Conservation (phyloP, 2,329 filamentous ascomycete genomes). For the Ascochyta clinopodiicola region DNA sequence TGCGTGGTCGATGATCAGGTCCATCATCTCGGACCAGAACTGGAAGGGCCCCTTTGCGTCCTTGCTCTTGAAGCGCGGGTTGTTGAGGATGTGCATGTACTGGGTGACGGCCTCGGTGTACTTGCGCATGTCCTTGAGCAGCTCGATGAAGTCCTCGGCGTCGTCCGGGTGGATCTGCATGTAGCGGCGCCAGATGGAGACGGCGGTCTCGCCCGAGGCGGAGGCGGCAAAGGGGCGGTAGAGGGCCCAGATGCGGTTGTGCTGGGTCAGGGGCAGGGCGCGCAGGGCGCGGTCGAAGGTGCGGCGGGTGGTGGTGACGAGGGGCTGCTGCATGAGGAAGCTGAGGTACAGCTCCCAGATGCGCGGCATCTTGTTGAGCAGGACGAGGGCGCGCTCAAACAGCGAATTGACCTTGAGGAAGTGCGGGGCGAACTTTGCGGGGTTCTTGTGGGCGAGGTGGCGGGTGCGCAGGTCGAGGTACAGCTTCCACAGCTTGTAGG, state of each 20-base stretch:
- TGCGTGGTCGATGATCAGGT: slow-evolving; percentile 89
- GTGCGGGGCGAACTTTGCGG: slow-evolving; percentile 78
- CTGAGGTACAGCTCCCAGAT: slow-evolving; percentile 98
- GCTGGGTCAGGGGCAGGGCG: slow-evolving; percentile 90
- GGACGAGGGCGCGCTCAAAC: slow-evolving; percentile 88
- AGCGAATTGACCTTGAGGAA: slow-evolving; percentile 93
- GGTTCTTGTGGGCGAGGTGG: slow-evolving; percentile 82
- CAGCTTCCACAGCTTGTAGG: slow-evolving; percentile 98
- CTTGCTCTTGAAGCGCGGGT: slow-evolving; percentile 88
- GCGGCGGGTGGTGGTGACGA: slow-evolving; percentile 82
- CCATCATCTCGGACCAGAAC: slow-evolving; percentile 97
- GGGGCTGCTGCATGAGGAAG: slow-evolving; percentile 89
- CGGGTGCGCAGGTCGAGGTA: slow-evolving; percentile 86
- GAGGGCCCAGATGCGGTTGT: slow-evolving; percentile 92
- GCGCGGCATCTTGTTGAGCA: slow-evolving; percentile 97
- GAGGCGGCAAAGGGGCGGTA: slow-evolving; percentile 92
- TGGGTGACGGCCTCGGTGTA: slow-evolving; percentile 91
- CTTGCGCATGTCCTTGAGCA: slow-evolving; percentile 78
- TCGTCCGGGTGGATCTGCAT: slow-evolving; percentile 98
- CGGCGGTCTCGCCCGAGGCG: slow-evolving; percentile 85
- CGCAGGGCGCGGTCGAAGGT: slow-evolving; percentile 92
- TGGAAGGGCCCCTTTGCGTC: slow-evolving; percentile 94
- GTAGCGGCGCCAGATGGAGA: slow-evolving; percentile 93
- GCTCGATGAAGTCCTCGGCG: slow-evolving; percentile 91
- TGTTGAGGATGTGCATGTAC: slow-evolving; percentile 92